These are phyloP conservation scores for Cyamopsis tetragonoloba DNA, from an alignment of 306 rosid genomes.

Conservation along the genomic window DNA sequence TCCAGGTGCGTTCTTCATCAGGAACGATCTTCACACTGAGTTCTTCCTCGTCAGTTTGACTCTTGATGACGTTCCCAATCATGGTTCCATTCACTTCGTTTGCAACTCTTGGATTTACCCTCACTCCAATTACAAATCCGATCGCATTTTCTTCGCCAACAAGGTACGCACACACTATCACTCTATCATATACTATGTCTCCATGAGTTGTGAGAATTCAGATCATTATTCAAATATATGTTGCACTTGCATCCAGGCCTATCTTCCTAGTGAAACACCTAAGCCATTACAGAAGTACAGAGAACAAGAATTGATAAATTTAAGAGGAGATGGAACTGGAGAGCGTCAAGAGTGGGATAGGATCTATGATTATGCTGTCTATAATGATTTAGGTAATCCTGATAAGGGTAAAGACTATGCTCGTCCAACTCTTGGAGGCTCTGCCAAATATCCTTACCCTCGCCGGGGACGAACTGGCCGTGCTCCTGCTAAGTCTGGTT, in stretches of 20 bases:
- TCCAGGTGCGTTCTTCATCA: slow-evolving; percentile 32
- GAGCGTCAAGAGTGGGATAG: slow-evolving; percentile 69
- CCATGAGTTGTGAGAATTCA: too few relatives aligned
- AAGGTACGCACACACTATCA: too few relatives aligned
- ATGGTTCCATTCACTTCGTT: slow-evolving; percentile 23
- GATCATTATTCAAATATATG: background rate
- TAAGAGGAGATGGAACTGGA: slow-evolving; percentile 71
- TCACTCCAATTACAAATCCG: background rate
- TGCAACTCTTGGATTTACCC: slow-evolving; percentile 37
- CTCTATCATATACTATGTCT: too few relatives aligned
- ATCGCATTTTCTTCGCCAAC: slow-evolving; percentile 33
- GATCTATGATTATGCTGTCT: slow-evolving; percentile 69
- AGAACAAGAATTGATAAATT: slow-evolving; percentile 46
- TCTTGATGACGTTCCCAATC: slow-evolving; percentile 35
- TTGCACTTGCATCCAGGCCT: too few relatives aligned
- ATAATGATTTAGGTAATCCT: slow-evolving; percentile 67
- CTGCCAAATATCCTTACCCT: slow-evolving; percentile 59
- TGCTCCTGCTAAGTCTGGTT: slow-evolving; percentile 43
- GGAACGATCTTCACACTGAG: slow-evolving; percentile 23
- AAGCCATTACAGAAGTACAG: slow-evolving; percentile 47
- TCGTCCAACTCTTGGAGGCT: slow-evolving; percentile 72
- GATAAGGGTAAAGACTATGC: slow-evolving; percentile 40
- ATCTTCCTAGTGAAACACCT: slow-evolving; percentile 83
- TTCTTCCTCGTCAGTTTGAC: slow-evolving; percentile 29
- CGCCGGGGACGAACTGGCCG: slow-evolving; percentile 81